These are phyloP conservation scores for Ostreobium quekettii DNA, from an alignment of 139 green algal species.

Conservation along the genomic window DNA sequence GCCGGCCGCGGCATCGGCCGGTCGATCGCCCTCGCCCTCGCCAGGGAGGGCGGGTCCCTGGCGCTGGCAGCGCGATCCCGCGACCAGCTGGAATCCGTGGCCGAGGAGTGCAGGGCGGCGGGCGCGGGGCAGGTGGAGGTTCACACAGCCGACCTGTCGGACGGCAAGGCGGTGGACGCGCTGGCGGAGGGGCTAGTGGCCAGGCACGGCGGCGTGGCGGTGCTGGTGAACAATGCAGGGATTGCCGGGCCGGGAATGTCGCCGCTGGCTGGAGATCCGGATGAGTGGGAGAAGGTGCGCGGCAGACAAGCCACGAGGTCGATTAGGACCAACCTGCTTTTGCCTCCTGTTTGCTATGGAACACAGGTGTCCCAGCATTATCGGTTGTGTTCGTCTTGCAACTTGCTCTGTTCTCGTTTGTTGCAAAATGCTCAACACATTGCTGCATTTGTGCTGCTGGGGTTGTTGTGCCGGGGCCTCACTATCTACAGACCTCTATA, in stretches of 20 bases:
- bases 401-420: too few relatives aligned
- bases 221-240: conserved; percentile 29
- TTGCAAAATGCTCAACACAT: too few relatives aligned
- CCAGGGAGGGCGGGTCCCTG: background rate
- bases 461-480: too few relatives aligned
- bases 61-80: background rate
- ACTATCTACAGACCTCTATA: too few relatives aligned
- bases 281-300: conserved; percentile 23
- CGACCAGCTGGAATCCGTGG: background rate
- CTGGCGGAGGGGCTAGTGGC: conserved; percentile 12
- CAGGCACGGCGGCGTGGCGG: conserved; percentile 20
- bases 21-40: background rate
- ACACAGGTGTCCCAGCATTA: too few relatives aligned
- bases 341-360: too few relatives aligned
- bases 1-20: background rate
- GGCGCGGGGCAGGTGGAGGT: background rate
- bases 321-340: too few relatives aligned
- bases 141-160: background rate
- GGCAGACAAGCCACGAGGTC: too few relatives aligned
- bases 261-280: conserved; percentile 18
- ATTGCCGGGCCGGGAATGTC: conserved; percentile 10
- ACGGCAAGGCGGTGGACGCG: background rate
- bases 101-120: background rate
- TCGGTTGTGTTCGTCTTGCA: too few relatives aligned
- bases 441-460: too few relatives aligned